Conservation (phyloP, 129 eudicot genomes). For the Deinandra increscens region DNA sequence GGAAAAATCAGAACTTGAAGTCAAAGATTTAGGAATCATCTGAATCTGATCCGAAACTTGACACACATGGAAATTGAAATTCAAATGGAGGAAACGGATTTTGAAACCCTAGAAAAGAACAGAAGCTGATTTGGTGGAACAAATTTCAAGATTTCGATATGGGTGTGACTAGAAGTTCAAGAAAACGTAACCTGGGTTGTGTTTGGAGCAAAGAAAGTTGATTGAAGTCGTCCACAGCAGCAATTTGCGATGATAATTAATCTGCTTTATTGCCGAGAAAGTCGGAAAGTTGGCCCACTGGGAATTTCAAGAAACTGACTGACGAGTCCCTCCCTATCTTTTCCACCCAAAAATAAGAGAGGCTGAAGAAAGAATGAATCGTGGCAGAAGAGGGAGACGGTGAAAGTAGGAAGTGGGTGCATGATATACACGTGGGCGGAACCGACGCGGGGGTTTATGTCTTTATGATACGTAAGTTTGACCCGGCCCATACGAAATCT, state of each 20-base stretch:
- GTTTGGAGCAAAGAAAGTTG: constrained; percentile 12
- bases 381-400: background rate
- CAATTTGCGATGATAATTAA: constrained; percentile 9
- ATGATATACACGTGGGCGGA: constrained; percentile 35
- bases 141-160: constrained; percentile 11
- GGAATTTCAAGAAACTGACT: constrained; percentile 19
- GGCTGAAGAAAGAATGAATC: background rate
- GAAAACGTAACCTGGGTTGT: constrained; percentile 12
- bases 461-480: constrained; percentile 21
- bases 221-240: background rate
- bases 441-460: constrained; percentile 24
- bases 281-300: constrained; percentile 23
- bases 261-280: constrained; percentile 9
- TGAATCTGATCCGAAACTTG: background rate
- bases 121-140: background rate
- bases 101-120: constrained; percentile 16
- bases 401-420: background rate
- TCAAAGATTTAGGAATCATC: constrained; percentile 29
- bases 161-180: constrained; percentile 21
- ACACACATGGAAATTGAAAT: constrained; percentile 17
- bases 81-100: background rate
- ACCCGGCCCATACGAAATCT: constrained; percentile 21
- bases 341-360: background rate
- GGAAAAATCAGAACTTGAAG: constrained; percentile 27
- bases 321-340: too few relatives aligned